Conservation (phyloP, 108 stramenopile genomes). For the Conticribra weissflogii region DNA sequence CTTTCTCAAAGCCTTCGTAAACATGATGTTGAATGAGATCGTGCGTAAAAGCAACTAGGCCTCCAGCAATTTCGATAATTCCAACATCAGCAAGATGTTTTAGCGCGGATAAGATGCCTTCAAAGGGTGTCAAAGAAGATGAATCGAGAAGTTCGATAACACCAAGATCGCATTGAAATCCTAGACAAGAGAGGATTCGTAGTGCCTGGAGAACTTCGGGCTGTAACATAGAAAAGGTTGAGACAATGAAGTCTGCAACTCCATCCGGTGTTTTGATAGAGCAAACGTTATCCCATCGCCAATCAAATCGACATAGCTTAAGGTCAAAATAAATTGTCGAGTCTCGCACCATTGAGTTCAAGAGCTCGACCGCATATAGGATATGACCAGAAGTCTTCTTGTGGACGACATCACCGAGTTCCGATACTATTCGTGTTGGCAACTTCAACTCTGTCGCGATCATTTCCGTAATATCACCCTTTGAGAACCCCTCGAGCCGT, state of each 20-base stretch:
- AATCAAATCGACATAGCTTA: no score
- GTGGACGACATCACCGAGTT: no score
- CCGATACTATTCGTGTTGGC: no score
- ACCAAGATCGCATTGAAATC: background rate
- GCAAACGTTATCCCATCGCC: no score
- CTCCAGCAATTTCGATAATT: constrained; percentile 1
- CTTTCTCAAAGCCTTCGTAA: constrained; percentile 1
- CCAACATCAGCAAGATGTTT: constrained; percentile 1
- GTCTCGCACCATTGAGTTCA: no score
- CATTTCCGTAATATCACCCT: no score
- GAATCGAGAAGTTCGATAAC: background rate
- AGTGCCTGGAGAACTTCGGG: background rate
- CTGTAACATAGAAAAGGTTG: constrained; percentile 6
- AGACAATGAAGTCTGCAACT: constrained; percentile 17
- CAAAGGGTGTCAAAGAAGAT: background rate
- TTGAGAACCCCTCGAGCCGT: no score
- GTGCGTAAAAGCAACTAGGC: constrained; percentile 8
- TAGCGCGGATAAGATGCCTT: background rate
- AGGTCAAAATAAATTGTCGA: no score
- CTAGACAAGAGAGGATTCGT: constrained; percentile 16
- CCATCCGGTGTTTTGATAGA: constrained; percentile 7
- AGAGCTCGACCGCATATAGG: no score
- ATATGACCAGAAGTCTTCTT: no score
- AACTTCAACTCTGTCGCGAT: no score
- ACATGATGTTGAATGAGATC: constrained; percentile 23